Conservation (phyloP, 176 grass and related monocot genomes). For the Rhynchospora breviuscula region DNA sequence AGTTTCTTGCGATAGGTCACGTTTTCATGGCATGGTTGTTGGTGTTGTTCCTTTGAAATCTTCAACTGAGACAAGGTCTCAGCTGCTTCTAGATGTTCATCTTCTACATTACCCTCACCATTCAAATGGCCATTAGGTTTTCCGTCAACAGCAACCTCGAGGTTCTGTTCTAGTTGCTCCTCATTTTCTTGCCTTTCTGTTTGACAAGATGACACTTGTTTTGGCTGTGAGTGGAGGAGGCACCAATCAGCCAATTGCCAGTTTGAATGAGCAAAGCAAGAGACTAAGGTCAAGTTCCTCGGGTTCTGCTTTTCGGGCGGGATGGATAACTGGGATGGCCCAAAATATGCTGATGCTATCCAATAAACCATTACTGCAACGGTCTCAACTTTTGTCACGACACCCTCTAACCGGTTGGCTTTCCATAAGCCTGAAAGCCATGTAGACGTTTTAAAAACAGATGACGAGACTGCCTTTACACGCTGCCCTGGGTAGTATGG, state of each 20-base stretch:
- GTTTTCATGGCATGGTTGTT: conserved; percentile 39
- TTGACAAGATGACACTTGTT: not conserved
- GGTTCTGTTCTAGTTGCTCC: conserved; percentile 17
- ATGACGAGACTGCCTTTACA: conserved; percentile 65
- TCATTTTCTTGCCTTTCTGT: conserved; percentile 27
- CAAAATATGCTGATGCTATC: conserved; percentile 72
- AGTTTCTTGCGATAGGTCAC: conserved; percentile 58
- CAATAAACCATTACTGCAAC: conserved; percentile 80
- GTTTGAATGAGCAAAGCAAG: conserved; percentile 58
- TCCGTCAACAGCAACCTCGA: conserved; percentile 18
- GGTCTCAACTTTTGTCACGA: conserved; percentile 73
- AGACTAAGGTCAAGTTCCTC: conserved; percentile 80
- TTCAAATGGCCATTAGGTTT: conserved; percentile 36
- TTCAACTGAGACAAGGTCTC: conserved; percentile 31
- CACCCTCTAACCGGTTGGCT: conserved; percentile 71
- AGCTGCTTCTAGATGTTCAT: conserved; percentile 26
- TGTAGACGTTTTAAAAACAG: conserved; percentile 77
- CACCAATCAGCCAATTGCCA: conserved; percentile 98
- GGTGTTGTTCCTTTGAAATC: conserved; percentile 45
- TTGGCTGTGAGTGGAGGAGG: conserved; percentile 25
- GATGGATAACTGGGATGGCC: conserved; percentile 39
- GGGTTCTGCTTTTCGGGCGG: conserved; percentile 75
- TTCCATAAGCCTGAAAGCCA: conserved; percentile 85
- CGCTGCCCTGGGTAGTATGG: conserved; percentile 91
- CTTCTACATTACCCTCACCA: conserved; percentile 30